phyloP scores from a whole-genome alignment of 2,329 filamentous ascomycete species.

The Stylonectria norvegica region DNA sequence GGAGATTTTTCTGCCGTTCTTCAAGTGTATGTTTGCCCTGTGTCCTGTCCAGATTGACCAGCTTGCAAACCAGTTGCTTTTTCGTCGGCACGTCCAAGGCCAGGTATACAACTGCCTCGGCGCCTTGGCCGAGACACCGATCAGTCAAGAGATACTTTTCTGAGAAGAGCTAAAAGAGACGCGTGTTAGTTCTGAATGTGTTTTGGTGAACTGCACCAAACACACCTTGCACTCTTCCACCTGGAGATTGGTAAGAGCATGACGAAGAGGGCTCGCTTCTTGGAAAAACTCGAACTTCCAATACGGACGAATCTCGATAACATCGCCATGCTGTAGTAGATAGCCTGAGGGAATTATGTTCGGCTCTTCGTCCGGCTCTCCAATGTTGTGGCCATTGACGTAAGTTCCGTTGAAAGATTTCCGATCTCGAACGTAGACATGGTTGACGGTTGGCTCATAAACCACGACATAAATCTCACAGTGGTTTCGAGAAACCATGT shows the following conservation, averaged over 20 bases:
- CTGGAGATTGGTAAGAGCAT: slow-evolving; percentile 30
- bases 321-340: slow-evolving; percentile 50
- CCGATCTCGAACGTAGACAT: slow-evolving; percentile 56
- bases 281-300: slow-evolving; percentile 38
- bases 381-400: slow-evolving; percentile 47
- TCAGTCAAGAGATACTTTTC: slow-evolving; percentile 33
- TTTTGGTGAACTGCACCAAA: not conserved
- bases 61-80: slow-evolving; percentile 66
- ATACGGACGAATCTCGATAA: slow-evolving; percentile 40
- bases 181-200: not conserved
- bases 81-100: slow-evolving; percentile 46
- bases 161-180: slow-evolving; percentile 34
- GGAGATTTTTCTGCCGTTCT: slow-evolving; percentile 37
- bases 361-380: slow-evolving; percentile 34
- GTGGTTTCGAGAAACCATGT: slow-evolving; percentile 49
- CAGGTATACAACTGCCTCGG: slow-evolving; percentile 37
- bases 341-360: no score
- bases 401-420: slow-evolving; percentile 53
- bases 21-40: slow-evolving; percentile 24
- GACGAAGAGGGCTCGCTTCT: slow-evolving; percentile 18
- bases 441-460: slow-evolving; percentile 42
- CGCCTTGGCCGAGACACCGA: slow-evolving; percentile 36
- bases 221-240: slow-evolving; percentile 32
- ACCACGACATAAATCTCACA: slow-evolving; percentile 54
- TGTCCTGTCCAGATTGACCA: slow-evolving; percentile 49